Evolutionary conservation across 1,284 basidiomycete species (phyloP).

Genomic region (Hortiboletus rubellus): DNA sequence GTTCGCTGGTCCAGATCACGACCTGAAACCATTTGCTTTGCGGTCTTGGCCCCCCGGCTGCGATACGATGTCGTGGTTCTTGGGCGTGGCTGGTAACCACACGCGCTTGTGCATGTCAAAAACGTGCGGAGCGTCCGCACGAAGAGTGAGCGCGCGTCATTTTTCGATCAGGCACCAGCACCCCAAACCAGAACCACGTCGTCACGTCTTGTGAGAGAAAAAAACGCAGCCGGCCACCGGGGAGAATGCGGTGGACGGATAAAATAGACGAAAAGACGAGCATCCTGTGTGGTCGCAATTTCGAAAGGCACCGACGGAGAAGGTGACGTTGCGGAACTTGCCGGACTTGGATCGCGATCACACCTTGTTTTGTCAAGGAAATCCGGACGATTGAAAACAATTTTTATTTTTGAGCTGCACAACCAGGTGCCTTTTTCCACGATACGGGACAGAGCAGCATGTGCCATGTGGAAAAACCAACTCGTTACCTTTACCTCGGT

Average conservation of each 20-base stretch:
- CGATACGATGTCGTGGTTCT: background rate
- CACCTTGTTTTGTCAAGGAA: constrained; percentile 6
- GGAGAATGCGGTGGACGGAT: background rate
- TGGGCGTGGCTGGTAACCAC: constrained; percentile 12
- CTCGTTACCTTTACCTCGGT: constrained; percentile 7
- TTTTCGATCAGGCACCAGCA: constrained; percentile 16
- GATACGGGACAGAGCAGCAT: constrained; percentile 6
- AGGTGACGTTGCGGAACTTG: constrained; percentile 19
- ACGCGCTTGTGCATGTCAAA: constrained; percentile 3
- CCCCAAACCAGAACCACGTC: constrained; percentile 4
- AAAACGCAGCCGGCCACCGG: constrained; percentile 6
- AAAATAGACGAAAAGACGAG: background rate
- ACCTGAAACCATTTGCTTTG: constrained; percentile 9
- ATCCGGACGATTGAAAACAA: background rate
- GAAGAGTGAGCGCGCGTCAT: background rate
- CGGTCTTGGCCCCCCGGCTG: constrained; percentile 3
- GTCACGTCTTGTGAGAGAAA: constrained; percentile 14
- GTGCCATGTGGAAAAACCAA: constrained; percentile 10
- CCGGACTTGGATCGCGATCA: constrained; percentile 24
- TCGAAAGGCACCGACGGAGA: constrained; percentile 27
- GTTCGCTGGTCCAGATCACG: constrained; percentile 6
- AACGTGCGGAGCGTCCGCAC: constrained; percentile 13
- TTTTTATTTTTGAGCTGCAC: constrained; percentile 6
- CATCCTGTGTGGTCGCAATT: background rate
- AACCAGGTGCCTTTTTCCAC: constrained; percentile 10